phyloP scores from a whole-genome alignment of 2,329 filamentous ascomycete genomes.

The Sclerotinia minor region DNA sequence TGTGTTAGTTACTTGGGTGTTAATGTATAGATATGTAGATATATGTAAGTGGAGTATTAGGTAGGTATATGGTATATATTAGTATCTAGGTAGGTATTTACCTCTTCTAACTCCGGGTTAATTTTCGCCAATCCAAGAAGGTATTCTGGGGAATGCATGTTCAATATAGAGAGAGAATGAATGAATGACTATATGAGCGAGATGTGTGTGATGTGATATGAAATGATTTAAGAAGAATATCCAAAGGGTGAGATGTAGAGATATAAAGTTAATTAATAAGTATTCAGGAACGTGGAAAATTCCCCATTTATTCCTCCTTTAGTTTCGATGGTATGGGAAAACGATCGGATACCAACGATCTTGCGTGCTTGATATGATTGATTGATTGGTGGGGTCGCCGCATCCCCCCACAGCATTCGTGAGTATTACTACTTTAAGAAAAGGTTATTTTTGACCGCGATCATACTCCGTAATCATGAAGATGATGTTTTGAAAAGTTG shows the following conservation, averaged over 20 bases:
- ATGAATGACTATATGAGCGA: too few species aligned
- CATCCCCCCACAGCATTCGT: conserved; percentile 14
- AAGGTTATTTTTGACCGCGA: not conserved
- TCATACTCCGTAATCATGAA: not conserved
- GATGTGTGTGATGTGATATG: too few species aligned
- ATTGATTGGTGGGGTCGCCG: not conserved
- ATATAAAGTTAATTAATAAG: not conserved
- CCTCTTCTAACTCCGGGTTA: conserved; percentile 31
- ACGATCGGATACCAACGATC: not conserved
- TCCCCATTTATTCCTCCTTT: not conserved
- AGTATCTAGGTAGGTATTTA: conserved; percentile 14
- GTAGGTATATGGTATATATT: too few species aligned
- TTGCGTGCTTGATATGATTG: too few species aligned
- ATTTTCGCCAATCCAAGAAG: conserved; percentile 29
- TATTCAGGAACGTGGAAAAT: not conserved
- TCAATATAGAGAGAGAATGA: not conserved
- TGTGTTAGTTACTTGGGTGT: too few species aligned
- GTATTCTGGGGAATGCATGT: conserved; percentile 19
- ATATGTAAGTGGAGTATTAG: not conserved
- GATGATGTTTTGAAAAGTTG: not conserved
- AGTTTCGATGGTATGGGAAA: not conserved
- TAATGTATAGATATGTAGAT: too few species aligned
- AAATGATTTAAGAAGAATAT: not conserved
- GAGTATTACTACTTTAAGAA: conserved; percentile 22
- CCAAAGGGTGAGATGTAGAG: not conserved